Evolutionary conservation across 768 basidiomycete species (phyloP).

Genomic region (Kockovaella imperatae): DNA sequence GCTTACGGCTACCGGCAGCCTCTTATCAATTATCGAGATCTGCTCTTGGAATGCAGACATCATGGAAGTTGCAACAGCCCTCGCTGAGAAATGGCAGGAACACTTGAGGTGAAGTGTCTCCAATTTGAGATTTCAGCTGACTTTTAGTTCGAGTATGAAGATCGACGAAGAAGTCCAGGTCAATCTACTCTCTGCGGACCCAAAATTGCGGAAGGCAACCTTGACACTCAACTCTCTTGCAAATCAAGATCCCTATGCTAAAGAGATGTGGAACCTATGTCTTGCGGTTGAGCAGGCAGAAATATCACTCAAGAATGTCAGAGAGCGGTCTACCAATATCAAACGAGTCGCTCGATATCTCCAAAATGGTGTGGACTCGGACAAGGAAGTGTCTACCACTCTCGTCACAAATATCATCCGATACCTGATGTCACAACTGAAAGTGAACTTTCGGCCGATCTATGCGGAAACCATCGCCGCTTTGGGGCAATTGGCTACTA

Average conservation of each 20-base stretch:
- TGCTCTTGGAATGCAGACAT: slow-evolving; percentile 36
- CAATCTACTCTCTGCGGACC: slow-evolving; percentile 62
- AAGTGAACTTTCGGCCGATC: slow-evolving; percentile 83
- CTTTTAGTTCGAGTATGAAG: slow-evolving; percentile 7
- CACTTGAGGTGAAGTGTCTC: slow-evolving; percentile 12
- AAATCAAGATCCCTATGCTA: too few relatives aligned
- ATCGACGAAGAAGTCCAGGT: slow-evolving; percentile 27
- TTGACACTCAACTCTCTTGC: too few relatives aligned
- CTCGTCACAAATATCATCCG: slow-evolving; percentile 11
- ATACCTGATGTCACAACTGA: slow-evolving; percentile 60
- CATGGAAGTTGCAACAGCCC: slow-evolving; percentile 8
- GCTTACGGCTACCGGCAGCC: not conserved
- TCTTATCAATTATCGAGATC: slow-evolving; percentile 7
- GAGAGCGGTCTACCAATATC: slow-evolving; percentile 75
- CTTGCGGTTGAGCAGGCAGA: slow-evolving; percentile 73
- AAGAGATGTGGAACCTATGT: slow-evolving; percentile 46
- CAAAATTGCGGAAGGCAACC: slow-evolving; percentile 56
- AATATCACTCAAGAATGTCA: slow-evolving; percentile 67
- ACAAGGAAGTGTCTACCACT: not conserved
- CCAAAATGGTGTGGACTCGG: slow-evolving; percentile 11
- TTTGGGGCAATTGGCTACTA: slow-evolving; percentile 51
- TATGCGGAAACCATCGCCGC: slow-evolving; percentile 76
- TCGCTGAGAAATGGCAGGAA: slow-evolving; percentile 8
- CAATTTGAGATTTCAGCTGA: slow-evolving; percentile 2
- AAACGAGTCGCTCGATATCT: slow-evolving; percentile 54